Evolutionary conservation across 805 yeast genomes (phyloP).

Genomic region (Hemisphaericaspora nanyangensis): DNA sequence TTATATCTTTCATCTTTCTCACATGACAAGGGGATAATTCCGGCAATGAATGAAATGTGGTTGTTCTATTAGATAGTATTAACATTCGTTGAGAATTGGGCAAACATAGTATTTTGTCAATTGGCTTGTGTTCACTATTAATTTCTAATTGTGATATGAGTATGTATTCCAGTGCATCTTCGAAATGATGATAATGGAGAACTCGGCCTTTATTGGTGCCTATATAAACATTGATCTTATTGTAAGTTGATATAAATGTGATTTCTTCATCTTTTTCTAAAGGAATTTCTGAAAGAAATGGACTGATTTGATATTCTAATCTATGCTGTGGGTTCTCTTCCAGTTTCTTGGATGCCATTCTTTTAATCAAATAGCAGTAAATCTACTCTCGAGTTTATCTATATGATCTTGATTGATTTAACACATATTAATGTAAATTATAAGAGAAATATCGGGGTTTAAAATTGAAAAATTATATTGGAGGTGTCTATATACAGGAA

Average conservation of each 20-base stretch:
- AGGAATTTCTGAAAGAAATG: slow-evolving; percentile 2
- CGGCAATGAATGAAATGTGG: slow-evolving; percentile 28
- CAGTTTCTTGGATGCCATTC: too few species aligned
- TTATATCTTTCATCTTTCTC: slow-evolving; percentile 34
- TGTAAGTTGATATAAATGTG: slow-evolving; percentile 18
- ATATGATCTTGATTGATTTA: too few species aligned
- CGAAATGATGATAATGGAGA: slow-evolving; percentile 37
- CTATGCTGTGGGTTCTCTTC: too few species aligned
- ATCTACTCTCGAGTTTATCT: too few species aligned
- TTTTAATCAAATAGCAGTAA: too few species aligned
- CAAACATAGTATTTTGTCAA: slow-evolving; percentile 24
- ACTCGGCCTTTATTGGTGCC: slow-evolving; percentile 35
- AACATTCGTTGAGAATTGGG: slow-evolving; percentile 21
- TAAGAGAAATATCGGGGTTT: too few species aligned
- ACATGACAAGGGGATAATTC: slow-evolving; percentile 35
- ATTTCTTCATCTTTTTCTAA: slow-evolving; percentile 7
- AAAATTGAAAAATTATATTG: too few species aligned
- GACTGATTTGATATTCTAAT: slow-evolving; percentile 4
- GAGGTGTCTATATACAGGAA: too few species aligned
- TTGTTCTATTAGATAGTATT: slow-evolving; percentile 22
- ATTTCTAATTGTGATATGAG: slow-evolving; percentile 21
- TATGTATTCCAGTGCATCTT: slow-evolving; percentile 34
- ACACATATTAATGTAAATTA: too few species aligned
- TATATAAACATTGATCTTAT: slow-evolving; percentile 28
- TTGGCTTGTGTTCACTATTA: slow-evolving; percentile 10